Evolutionary conservation across 192 early-diverging fungal genomes (phyloP), one percentile per base, ranked within the genome.

Genomic region (Dimargaris verticillata): DNA sequence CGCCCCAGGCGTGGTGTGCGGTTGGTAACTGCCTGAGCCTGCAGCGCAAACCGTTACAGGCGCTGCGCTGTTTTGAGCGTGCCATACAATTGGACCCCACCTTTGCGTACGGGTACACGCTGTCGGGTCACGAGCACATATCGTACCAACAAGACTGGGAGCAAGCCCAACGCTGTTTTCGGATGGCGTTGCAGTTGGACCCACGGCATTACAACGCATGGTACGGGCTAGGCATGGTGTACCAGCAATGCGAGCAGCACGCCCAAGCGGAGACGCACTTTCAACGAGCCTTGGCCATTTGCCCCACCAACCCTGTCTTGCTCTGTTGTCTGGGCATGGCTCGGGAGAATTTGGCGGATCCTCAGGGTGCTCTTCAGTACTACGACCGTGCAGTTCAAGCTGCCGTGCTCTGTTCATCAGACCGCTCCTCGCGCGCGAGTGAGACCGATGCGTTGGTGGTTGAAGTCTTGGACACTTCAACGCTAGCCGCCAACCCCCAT

Each of bases 201-300:
- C 69, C 73, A 15, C 72, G 91, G 17, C 87, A 91, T 55, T 92
- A 87, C 61, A 86, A 86, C 60, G 89, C 91, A 25, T 88, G 87
- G 88, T 92, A 81, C 63, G 91, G 91, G 4, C 64, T 96, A 62
- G 91, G 86, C 1, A 67, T 78, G 59, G 68, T 86, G 44, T 88
- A 83, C 62, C 68, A 77, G 60, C 74, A 80, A 11, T 76, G 86
- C 55, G 89, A 87, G 26, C 88, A 93, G 63, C 72, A 72, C 24
- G 73, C 84, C 45, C 60, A 80, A 44, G 85, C 91, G 7, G 83
- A 84, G 60, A 82, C 80, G 52, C 79, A 90, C 65, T 89, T 83
- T 66, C 69, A 74, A 50, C 74, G 76, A 0, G 91, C 93, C 0
- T 61, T 88, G 44, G 68, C 74, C 7, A 79, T 96, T 17, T 92